These are phyloP conservation scores for Yamadazyma sp. DNA, from an alignment of 1,139 yeast species.

Conservation along the genomic window DNA sequence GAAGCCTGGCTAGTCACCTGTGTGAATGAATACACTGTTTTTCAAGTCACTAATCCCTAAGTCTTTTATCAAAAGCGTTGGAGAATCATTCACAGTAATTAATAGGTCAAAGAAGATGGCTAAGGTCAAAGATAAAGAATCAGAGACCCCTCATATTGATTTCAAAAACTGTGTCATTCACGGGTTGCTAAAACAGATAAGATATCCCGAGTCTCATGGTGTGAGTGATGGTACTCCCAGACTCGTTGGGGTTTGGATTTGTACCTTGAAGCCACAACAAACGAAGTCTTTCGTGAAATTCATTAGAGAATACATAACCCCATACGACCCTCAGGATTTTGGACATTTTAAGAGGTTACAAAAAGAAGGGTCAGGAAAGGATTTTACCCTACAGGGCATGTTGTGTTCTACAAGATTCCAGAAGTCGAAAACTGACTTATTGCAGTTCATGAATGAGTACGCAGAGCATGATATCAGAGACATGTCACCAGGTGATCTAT, in stretches of 20 bases:
- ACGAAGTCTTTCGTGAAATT: conserved; percentile 29
- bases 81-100: conserved; percentile 8
- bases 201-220: conserved; percentile 21
- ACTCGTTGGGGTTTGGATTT: conserved; percentile 58
- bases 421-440: conserved; percentile 13
- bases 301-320: conserved; percentile 27
- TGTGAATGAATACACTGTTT: conserved; percentile 2
- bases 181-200: conserved; percentile 49
- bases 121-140: conserved; percentile 8
- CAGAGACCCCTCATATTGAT: conserved; percentile 31
- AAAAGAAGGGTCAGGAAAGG: conserved; percentile 17
- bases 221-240: conserved; percentile 29
- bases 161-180: conserved; percentile 50
- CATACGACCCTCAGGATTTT: conserved; percentile 26
- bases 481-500: conserved; percentile 13
- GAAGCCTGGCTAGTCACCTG: neutral
- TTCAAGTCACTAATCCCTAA: conserved; percentile 5
- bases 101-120: conserved; percentile 11
- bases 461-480: conserved; percentile 14
- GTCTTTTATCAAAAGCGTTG: conserved; percentile 5
- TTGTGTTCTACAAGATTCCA: conserved; percentile 28
- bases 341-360: conserved; percentile 36
- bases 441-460: conserved; percentile 7
- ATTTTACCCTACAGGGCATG: conserved; percentile 21
- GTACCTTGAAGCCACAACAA: conserved; percentile 30